These are phyloP conservation scores for Nymphaea thermarum DNA, from an alignment of 164 flowering plant species.

Conservation along the genomic window DNA sequence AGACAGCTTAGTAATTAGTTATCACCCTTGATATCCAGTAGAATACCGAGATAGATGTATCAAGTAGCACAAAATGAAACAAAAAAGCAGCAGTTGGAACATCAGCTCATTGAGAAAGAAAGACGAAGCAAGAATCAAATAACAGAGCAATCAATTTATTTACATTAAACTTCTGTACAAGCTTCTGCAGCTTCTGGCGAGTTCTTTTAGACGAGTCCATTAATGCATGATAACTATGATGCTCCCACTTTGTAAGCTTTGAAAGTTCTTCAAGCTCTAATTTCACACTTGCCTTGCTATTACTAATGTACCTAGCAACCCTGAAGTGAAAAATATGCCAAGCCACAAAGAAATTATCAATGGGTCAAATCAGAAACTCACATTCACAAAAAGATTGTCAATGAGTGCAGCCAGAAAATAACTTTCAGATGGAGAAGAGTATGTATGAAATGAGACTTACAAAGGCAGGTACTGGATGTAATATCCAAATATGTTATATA, in stretches of 20 bases:
- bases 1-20: too few species aligned
- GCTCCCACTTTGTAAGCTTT: conserved; percentile 78
- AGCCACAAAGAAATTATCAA: not conserved
- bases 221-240: conserved; percentile 25
- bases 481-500: conserved; percentile 74
- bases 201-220: conserved; percentile 43
- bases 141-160: not conserved
- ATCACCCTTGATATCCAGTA: too few species aligned
- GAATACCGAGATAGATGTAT: too few species aligned
- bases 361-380: not conserved
- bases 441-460: conserved; percentile 28
- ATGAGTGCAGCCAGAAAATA: too few species aligned
- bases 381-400: too few species aligned
- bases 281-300: conserved; percentile 34
- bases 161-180: conserved; percentile 64
- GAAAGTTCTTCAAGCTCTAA: conserved; percentile 43
- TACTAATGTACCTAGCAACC: conserved; percentile 34
- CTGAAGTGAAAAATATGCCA: conserved; percentile 22
- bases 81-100: too few species aligned
- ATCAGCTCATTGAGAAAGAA: too few species aligned
- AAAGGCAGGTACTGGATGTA: conserved; percentile 65
- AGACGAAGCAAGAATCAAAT: too few species aligned
- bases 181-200: conserved; percentile 63
- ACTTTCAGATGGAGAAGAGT: too few species aligned
- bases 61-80: too few species aligned